Evolutionary conservation across 2,329 filamentous ascomycete species (phyloP).

Genomic region (Penicillium sp.): DNA sequence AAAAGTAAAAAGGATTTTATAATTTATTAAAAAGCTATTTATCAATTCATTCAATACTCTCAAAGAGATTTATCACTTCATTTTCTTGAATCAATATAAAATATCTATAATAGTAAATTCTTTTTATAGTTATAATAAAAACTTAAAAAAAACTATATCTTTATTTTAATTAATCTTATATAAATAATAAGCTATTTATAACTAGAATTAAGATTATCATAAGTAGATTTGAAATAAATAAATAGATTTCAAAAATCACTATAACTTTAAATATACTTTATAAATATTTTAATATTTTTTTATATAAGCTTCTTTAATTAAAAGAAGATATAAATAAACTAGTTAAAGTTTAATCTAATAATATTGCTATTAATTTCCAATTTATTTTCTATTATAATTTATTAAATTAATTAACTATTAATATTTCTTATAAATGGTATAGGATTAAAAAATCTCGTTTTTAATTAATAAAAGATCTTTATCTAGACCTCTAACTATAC

Average conservation of each 20-base stretch:
- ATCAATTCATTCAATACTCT: not conserved
- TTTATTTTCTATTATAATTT: slow-evolving; percentile 1
- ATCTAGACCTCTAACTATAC: too few relatives aligned
- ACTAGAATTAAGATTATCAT: not conserved
- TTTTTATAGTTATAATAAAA: not conserved
- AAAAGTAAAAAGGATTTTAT: not conserved
- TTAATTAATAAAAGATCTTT: too few relatives aligned
- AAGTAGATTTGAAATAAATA: not conserved
- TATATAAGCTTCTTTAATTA: not conserved
- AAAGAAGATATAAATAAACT: slow-evolving; percentile 2
- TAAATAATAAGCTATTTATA: not conserved
- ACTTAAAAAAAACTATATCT: not conserved
- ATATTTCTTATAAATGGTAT: not conserved
- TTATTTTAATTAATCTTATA: not conserved
- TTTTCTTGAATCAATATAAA: not conserved
- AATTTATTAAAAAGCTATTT: not conserved
- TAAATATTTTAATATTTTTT: not conserved
- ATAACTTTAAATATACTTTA: not conserved
- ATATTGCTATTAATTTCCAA: not conserved
- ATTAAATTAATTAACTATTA: not conserved
- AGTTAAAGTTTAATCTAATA: not conserved
- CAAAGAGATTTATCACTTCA: not conserved
- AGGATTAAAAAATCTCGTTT: too few relatives aligned
- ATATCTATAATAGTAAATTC: not conserved
- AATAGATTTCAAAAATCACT: not conserved